Evolutionary conservation across 768 basidiomycete genomes (phyloP), one percentile per base, ranked within the genome.

Genomic region (Chalciporus chontae): DNA sequence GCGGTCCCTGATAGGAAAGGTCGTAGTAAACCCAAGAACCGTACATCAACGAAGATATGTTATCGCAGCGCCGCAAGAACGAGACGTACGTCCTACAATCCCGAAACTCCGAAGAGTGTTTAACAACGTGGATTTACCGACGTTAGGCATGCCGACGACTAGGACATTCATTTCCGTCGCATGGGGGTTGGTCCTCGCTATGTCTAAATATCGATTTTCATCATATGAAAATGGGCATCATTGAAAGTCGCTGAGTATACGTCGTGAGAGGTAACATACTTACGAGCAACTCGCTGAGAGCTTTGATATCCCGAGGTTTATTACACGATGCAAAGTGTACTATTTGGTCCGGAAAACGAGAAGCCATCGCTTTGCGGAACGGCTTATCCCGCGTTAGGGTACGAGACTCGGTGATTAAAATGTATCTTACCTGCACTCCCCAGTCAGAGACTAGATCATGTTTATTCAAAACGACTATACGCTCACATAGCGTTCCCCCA

Each of bases 141-240:
- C 93, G 67, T 98, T 98, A 15, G 96, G 96, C 95, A 99, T 98
- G 19, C 96, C 96, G 51, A 96, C 85, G 19, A 98, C 92, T 3
- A 97, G 77, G 7, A 97, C 86, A 59, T 94, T 93, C 57, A 91
- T 71, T 64, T 88, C 88, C 58, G 83, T 80, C 41, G 81, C 77
- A 54, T 89, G 79, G 44, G 81, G 81, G 63, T 84, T 78, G 37
- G 75, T 73, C 59, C 80, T 81, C 27, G 88, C 86, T 57, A 90
- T 77, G 59, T 80, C 88, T 91, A 43, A 14, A 53, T 26, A 3
- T 14, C 29, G 4, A 40, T 32, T 50, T 40, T 51, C n/a, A 18
- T 53, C 19, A n/a, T 15, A 31, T 24, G 34, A 36, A 55, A 11
- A 40, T 38, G 21, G 43, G n/a, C 23, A 37, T 32, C 27, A 21